These are phyloP conservation scores for Scortechinia acanthostroma DNA, from an alignment of 2,329 filamentous ascomycete species.

Conservation along the genomic window DNA sequence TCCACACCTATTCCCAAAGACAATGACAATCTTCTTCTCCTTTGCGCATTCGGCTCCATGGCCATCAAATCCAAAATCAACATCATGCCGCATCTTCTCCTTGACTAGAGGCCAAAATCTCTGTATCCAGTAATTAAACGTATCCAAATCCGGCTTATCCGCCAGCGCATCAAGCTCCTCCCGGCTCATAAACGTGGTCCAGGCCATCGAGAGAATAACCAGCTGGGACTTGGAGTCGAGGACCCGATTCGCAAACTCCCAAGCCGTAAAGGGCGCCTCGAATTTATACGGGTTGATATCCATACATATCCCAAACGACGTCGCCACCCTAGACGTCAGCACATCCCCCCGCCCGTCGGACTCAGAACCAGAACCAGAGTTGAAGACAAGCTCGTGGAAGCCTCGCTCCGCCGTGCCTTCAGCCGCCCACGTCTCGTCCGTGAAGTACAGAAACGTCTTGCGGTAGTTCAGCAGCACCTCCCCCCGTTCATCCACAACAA, in stretches of 20 bases:
- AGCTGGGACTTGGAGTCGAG: slow-evolving; percentile 35
- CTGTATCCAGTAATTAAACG: neutral
- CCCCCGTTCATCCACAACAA: slow-evolving; percentile 46
- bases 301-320: slow-evolving; percentile 39
- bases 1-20: slow-evolving; percentile 35
- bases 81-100: slow-evolving; percentile 8
- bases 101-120: neutral
- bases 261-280: slow-evolving; percentile 44
- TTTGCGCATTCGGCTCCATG: slow-evolving; percentile 13
- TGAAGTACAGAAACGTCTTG: slow-evolving; percentile 61
- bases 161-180: slow-evolving; percentile 32
- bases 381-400: slow-evolving; percentile 14
- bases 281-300: slow-evolving; percentile 58
- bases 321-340: slow-evolving; percentile 16
- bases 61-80: slow-evolving; percentile 35
- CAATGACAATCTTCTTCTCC: slow-evolving; percentile 25
- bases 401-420: slow-evolving; percentile 30
- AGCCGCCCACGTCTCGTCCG: slow-evolving; percentile 56
- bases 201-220: slow-evolving; percentile 56
- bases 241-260: slow-evolving; percentile 51
- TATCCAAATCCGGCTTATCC: neutral
- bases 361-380: too few relatives aligned
- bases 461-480: slow-evolving; percentile 50
- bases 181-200: slow-evolving; percentile 41
- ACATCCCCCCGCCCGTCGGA: slow-evolving; percentile 3